phyloP scores from a whole-genome alignment of 192 early-diverging fungal species.

The Allomyces macrogynus region DNA sequence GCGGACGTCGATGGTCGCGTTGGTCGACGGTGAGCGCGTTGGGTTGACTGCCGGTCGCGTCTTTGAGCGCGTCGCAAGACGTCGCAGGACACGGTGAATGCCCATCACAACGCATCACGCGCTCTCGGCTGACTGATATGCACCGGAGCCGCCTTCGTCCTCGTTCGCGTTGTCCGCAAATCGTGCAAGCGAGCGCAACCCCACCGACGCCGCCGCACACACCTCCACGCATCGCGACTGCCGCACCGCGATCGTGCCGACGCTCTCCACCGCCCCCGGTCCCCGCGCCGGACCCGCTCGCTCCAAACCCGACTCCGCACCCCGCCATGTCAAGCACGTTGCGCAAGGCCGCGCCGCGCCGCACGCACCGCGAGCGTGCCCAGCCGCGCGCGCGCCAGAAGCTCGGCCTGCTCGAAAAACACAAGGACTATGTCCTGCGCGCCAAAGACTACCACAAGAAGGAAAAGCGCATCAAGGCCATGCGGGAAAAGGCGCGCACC shows the following conservation, averaged over 20 bases:
- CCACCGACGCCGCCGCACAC: too few relatives aligned
- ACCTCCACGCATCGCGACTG: too few relatives aligned
- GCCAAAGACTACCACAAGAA: conserved; percentile 76
- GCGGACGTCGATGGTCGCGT: too few relatives aligned
- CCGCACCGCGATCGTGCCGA: neutral
- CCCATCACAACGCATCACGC: too few relatives aligned
- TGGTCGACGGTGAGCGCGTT: too few relatives aligned
- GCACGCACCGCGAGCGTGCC: conserved; percentile 74
- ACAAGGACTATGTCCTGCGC: conserved; percentile 94
- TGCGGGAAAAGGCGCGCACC: conserved; percentile 65
- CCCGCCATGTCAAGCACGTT: conserved; percentile 13
- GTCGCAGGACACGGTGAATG: too few relatives aligned
- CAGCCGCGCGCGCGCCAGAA: conserved; percentile 40
- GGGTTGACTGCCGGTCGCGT: too few relatives aligned
- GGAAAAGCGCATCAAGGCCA: conserved; percentile 59
- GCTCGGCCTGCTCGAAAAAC: conserved; percentile 79
- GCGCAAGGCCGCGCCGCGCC: conserved; percentile 63
- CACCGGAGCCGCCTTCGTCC: too few relatives aligned
- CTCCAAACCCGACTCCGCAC: neutral
- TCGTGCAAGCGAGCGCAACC: too few relatives aligned
- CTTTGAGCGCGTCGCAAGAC: too few relatives aligned
- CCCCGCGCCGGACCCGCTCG: neutral
- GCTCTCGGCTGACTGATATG: too few relatives aligned
- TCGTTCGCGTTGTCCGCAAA: too few relatives aligned
- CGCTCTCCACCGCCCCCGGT: neutral